Percentiles rank a stretch among this genome's conserved stretches.
Evolutionary conservation across 1,284 basidiomycete species (phyloP).

Genomic region (Anthracocystis panici-leucophaei): DNA sequence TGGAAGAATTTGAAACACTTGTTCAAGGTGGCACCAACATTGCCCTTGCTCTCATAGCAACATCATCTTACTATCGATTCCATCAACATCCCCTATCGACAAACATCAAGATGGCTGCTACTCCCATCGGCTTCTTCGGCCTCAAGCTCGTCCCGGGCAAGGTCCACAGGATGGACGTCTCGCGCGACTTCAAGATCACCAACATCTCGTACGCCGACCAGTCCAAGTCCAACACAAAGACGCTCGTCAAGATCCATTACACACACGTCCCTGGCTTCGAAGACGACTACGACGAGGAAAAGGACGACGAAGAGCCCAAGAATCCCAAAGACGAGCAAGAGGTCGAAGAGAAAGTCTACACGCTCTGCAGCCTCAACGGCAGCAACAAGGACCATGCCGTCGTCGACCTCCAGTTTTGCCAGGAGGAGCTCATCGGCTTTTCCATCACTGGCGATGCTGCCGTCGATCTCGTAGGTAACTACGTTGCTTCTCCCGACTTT

Average conservation of each 20-base stretch:
- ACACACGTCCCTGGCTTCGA: constrained; percentile 71
- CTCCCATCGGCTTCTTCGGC: constrained; percentile 65
- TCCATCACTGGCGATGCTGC: constrained; percentile 85
- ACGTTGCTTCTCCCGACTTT: constrained; percentile 75
- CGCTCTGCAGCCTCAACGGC: constrained; percentile 73
- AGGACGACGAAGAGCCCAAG: constrained; percentile 58
- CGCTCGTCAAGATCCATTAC: constrained; percentile 82
- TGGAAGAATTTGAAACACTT: background rate
- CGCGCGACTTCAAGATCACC: constrained; percentile 82
- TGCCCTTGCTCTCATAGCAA: background rate
- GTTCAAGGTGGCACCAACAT: background rate
- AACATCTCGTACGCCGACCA: constrained; percentile 80
- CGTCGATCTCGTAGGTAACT: constrained; percentile 89
- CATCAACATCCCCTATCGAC: background rate
- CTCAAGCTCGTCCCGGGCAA: constrained; percentile 75
- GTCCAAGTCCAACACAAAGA: constrained; percentile 75
- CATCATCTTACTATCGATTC: constrained; percentile 1
- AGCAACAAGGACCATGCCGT: constrained; percentile 78
- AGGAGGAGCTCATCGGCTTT: constrained; percentile 77
- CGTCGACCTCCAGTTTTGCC: constrained; percentile 76
- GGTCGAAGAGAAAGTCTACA: constrained; percentile 71
- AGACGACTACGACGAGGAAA: constrained; percentile 73
- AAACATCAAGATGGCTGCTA: constrained; percentile 48
- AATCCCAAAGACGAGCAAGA: constrained; percentile 69
- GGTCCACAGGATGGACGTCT: constrained; percentile 76